phyloP scores from a whole-genome alignment of 176 grass and related monocot species.

The Urochloa ruziziensis region DNA sequence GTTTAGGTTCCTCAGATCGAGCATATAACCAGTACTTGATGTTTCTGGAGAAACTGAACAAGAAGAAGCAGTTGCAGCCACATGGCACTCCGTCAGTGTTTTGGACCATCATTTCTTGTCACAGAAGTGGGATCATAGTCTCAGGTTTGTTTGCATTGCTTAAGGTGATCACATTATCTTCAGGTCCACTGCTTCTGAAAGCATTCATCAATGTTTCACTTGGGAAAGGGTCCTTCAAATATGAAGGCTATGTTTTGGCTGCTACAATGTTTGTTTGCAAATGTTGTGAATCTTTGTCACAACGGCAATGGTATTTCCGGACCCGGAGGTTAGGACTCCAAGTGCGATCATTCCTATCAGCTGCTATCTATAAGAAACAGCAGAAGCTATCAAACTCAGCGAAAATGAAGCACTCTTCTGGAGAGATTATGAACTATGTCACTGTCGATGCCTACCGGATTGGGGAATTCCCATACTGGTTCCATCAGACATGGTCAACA shows the following conservation, averaged over 20 bases:
- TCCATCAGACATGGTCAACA: conserved; percentile 94
- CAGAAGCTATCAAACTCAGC: conserved; percentile 65
- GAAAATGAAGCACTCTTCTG: conserved; percentile 76
- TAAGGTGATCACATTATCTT: conserved; percentile 72
- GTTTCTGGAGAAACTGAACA: conserved; percentile 61
- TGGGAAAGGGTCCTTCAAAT: conserved; percentile 61
- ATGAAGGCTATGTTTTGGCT: conserved; percentile 69
- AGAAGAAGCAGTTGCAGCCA: conserved; percentile 28
- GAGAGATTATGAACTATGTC: conserved; percentile 93
- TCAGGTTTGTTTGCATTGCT: conserved; percentile 84
- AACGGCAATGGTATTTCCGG: conserved; percentile 91
- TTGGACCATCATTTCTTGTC: conserved; percentile 79
- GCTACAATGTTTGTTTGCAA: conserved; percentile 63
- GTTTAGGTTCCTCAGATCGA: conserved; percentile 45
- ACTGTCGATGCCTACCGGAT: conserved; percentile 86
- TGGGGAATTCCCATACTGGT: conserved; percentile 92
- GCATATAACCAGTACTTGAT: conserved; percentile 51
- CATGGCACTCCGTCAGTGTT: conserved; percentile 44
- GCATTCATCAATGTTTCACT: conserved; percentile 75
- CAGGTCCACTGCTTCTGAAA: conserved; percentile 76
- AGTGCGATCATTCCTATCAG: conserved; percentile 73
- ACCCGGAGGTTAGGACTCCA: conserved; percentile 78
- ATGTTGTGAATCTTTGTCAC: conserved; percentile 75
- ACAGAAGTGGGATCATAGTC: conserved; percentile 56
- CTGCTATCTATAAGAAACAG: conserved; percentile 82